These are phyloP conservation scores for Microglena sp. DNA, from an alignment of 139 green algal genomes.

Conservation along the genomic window DNA sequence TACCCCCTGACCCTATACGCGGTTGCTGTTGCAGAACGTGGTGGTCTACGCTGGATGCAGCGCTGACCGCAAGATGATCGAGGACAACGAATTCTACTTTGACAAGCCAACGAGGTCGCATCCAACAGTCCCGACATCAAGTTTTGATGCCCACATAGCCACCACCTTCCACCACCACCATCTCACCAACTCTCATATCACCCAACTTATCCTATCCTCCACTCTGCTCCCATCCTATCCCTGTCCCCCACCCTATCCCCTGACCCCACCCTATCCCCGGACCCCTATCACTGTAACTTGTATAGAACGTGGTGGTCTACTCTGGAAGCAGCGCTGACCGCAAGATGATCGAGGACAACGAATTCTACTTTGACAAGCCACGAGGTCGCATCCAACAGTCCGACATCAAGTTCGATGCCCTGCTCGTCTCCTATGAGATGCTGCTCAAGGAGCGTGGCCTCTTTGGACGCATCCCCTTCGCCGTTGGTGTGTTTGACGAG, in stretches of 20 bases:
- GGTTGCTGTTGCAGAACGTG: slow-evolving; percentile 46
- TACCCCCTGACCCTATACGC: not conserved
- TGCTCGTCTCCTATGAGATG: slow-evolving; percentile 76
- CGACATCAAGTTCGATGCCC: slow-evolving; percentile 45
- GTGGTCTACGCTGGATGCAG: slow-evolving; percentile 63
- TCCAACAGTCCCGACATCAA: slow-evolving; percentile 10
- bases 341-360: slow-evolving; percentile 47
- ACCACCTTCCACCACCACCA: too few species aligned
- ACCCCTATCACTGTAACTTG: not conserved
- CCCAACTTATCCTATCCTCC: too few species aligned
- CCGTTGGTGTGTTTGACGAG: slow-evolving; percentile 31
- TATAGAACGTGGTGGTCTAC: slow-evolving; percentile 54
- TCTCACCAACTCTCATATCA: too few species aligned
- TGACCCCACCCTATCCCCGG: not conserved
- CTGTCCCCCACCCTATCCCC: too few species aligned
- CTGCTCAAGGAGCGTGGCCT: slow-evolving; percentile 34
- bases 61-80: slow-evolving; percentile 43
- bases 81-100: slow-evolving; percentile 54
- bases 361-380: slow-evolving; percentile 39
- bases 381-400: slow-evolving; percentile 6
- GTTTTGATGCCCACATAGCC: slow-evolving; percentile 67
- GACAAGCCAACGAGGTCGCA: not conserved
- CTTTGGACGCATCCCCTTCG: not conserved
- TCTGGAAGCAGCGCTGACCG: slow-evolving; percentile 45
- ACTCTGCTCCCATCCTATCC: too few species aligned